A percentile compares a stretch with the other conserved stretches of the same genome.
phyloP scores from a whole-genome alignment of 2,329 filamentous ascomycete species.

The Penicillium verrucosum region DNA sequence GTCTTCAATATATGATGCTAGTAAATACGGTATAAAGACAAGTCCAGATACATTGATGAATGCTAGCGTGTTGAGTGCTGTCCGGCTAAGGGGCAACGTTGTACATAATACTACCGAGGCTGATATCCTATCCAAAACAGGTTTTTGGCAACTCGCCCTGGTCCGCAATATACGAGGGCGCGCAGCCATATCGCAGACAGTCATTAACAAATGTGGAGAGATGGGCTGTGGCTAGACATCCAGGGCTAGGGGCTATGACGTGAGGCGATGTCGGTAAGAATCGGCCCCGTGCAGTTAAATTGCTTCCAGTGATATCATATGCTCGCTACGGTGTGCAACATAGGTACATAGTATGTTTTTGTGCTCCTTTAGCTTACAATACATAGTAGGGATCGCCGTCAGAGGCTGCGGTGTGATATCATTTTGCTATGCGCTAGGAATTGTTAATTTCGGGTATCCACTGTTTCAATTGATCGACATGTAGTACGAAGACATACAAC shows the following conservation, averaged over 20 bases:
- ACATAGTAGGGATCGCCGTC: not conserved
- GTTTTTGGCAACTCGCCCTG: not conserved
- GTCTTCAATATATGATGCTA: not conserved
- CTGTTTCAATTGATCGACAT: not conserved
- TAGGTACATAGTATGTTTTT: not conserved
- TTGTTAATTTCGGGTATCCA: not conserved
- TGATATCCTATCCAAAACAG: not conserved
- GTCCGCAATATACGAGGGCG: not conserved
- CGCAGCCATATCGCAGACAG: not conserved
- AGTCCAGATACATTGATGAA: not conserved
- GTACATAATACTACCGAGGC: not conserved
- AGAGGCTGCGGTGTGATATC: constrained; percentile 11
- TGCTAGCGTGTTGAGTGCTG: not conserved
- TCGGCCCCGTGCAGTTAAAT: not conserved
- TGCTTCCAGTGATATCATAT: constrained; percentile 3
- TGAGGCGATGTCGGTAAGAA: not conserved
- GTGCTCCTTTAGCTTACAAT: not conserved
- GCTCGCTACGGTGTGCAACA: not conserved
- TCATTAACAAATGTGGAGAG: not conserved
- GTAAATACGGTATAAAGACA: not conserved
- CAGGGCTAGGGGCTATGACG: not conserved
- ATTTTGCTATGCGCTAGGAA: not conserved
- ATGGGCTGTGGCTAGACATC: not conserved
- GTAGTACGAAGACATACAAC: not conserved
- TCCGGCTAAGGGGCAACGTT: not conserved